Conservation (phyloP, 2,329 filamentous ascomycete species). For the Aureobasidium namibiae region DNA sequence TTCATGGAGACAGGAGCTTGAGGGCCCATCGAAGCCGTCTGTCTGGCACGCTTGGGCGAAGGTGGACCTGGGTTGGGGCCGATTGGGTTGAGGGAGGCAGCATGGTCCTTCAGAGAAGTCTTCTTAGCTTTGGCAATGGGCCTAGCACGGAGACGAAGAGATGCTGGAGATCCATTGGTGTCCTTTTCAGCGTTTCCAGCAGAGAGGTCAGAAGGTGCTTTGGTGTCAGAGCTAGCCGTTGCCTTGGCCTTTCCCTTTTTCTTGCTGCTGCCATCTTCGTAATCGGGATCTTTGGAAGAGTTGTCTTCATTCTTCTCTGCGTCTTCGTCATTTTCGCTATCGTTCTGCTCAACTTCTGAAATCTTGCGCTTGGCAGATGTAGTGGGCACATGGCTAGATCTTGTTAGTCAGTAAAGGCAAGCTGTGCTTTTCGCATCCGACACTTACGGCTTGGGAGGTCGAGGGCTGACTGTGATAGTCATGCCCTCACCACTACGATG, state of each 20-base stretch:
- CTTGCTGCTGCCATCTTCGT: neutral
- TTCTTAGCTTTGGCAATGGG: neutral
- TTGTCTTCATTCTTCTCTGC: neutral
- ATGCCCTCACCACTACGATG: neutral
- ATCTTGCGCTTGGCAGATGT: neutral
- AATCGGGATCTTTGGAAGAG: neutral
- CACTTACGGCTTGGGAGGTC: neutral
- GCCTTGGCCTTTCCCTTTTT: neutral
- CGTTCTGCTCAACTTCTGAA: neutral
- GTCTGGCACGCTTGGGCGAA: neutral
- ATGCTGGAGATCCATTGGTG: neutral
- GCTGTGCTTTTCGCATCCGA: neutral
- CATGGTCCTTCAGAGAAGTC: neutral
- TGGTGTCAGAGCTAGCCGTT: neutral
- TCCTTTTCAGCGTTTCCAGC: neutral
- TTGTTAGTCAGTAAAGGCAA: neutral
- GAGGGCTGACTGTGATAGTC: neutral
- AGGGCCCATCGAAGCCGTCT: neutral
- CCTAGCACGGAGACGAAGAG: conserved; percentile 1
- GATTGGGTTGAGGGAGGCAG: neutral
- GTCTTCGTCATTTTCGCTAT: neutral
- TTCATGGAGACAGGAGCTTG: neutral
- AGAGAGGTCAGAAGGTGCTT: neutral
- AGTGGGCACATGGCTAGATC: neutral
- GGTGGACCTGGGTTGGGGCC: neutral